These are phyloP conservation scores for Dryas alaskensis DNA, from an alignment of 306 rosid species.

Conservation along the genomic window DNA sequence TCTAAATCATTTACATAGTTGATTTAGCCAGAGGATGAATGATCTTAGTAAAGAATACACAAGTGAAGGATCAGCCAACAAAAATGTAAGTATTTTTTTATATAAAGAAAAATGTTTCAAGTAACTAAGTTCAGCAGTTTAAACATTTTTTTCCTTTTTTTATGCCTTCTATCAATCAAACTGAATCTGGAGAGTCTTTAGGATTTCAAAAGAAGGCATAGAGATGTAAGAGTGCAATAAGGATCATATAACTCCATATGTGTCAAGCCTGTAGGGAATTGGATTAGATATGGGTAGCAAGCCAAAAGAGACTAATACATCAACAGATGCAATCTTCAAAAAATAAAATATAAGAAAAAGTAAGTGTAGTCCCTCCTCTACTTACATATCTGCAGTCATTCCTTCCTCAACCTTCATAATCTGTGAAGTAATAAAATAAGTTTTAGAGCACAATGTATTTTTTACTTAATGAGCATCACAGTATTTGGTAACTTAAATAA, in stretches of 20 bases:
- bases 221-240: background rate
- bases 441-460: slow-evolving; percentile 13
- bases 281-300: background rate
- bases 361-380: slow-evolving; percentile 21
- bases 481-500: background rate
- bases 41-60: background rate
- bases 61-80: slow-evolving; percentile 5
- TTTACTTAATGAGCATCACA: slow-evolving; percentile 14
- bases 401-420: slow-evolving; percentile 95
- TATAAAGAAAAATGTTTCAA: background rate
- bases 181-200: background rate
- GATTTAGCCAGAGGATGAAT: background rate
- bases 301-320: slow-evolving; percentile 9
- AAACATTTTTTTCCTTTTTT: background rate
- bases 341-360: slow-evolving; percentile 16
- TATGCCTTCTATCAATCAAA: background rate
- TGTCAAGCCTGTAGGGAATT: background rate
- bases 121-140: background rate
- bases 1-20: background rate
- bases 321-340: slow-evolving; percentile 7
- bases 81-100: background rate
- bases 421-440: slow-evolving; percentile 39
- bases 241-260: slow-evolving; percentile 4
- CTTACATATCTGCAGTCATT: slow-evolving; percentile 93
- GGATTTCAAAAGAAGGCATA: background rate